Conservation (phyloP, 192 early-diverging fungal species). For the Rhizophagus sp. region DNA sequence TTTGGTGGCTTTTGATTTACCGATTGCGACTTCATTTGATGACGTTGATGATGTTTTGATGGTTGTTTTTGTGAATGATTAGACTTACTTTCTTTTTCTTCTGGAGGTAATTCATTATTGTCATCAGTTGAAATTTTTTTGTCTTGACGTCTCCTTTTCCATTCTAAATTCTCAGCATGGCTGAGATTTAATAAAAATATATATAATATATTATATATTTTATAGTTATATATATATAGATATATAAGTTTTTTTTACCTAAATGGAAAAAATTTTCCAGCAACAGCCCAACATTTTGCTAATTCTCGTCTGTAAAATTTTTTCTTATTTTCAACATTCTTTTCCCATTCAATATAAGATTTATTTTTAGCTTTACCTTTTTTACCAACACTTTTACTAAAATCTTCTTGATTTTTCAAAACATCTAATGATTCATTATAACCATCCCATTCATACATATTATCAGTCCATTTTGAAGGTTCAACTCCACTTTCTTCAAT, state of each 20-base stretch:
- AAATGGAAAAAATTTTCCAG: conserved; percentile 28
- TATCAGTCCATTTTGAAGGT: conserved; percentile 29
- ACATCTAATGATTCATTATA: neutral
- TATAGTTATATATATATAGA: too few species aligned
- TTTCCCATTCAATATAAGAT: conserved; percentile 15
- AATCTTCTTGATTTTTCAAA: conserved; percentile 9
- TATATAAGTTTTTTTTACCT: neutral
- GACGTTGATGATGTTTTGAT: neutral
- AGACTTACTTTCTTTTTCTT: neutral
- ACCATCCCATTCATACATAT: conserved; percentile 28
- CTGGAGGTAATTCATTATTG: neutral
- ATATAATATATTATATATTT: neutral
- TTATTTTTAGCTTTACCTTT: conserved; percentile 21
- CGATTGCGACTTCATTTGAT: neutral
- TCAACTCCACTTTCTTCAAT: neutral
- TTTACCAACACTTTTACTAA: conserved; percentile 23
- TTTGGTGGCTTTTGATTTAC: neutral
- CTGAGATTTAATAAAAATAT: neutral
- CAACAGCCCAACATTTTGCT: conserved; percentile 14
- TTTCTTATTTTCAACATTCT: neutral
- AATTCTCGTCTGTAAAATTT: conserved; percentile 18
- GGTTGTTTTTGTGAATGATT: neutral
- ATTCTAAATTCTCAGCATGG: conserved; percentile 26
- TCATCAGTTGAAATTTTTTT: neutral
- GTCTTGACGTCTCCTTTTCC: conserved; percentile 26